Percentiles rank a stretch among this genome's conserved stretches.
Conservation (phyloP, 345 rosid genomes). For the Anastatica hierochuntica region DNA sequence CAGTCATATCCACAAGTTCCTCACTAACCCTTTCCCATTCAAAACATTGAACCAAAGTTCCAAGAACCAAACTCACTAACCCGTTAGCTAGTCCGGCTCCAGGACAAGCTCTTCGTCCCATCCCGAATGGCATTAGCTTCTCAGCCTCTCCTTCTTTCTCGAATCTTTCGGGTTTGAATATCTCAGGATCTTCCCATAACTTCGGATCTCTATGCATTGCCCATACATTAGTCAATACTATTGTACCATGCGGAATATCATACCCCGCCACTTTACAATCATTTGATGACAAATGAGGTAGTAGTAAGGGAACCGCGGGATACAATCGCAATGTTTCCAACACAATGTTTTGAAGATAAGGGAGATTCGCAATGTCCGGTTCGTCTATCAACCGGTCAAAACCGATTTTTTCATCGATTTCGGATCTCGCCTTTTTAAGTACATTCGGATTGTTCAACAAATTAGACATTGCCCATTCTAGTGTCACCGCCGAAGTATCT, state of each 20-base stretch:
- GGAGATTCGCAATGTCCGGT: constrained; percentile 20
- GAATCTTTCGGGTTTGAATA: constrained; percentile 44
- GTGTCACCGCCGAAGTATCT: constrained; percentile 37
- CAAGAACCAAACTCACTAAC: constrained; percentile 25
- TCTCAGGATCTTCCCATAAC: constrained; percentile 32
- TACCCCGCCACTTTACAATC: constrained; percentile 37
- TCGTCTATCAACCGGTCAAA: constrained; percentile 36
- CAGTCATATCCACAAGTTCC: constrained; percentile 32
- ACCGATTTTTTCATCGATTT: constrained; percentile 30
- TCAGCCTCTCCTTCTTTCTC: constrained; percentile 12
- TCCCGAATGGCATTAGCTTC: constrained; percentile 32
- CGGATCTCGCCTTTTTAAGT: constrained; percentile 24
- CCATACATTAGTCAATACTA: constrained; percentile 40
- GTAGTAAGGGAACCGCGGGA: constrained; percentile 34
- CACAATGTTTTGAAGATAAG: constrained; percentile 33
- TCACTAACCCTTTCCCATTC: constrained; percentile 34
- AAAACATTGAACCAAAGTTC: constrained; percentile 35
- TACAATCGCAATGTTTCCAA: constrained; percentile 32
- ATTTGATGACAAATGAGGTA: constrained; percentile 38
- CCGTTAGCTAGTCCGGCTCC: constrained; percentile 31
- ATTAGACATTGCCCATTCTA: constrained; percentile 51
- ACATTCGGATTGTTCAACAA: constrained; percentile 32
- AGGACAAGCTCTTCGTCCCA: constrained; percentile 42
- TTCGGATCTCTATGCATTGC: constrained; percentile 44
- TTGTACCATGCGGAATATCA: constrained; percentile 35